Evolutionary conservation across 2,329 filamentous ascomycete genomes (phyloP).

Genomic region (Didymellaceae sp.): DNA sequence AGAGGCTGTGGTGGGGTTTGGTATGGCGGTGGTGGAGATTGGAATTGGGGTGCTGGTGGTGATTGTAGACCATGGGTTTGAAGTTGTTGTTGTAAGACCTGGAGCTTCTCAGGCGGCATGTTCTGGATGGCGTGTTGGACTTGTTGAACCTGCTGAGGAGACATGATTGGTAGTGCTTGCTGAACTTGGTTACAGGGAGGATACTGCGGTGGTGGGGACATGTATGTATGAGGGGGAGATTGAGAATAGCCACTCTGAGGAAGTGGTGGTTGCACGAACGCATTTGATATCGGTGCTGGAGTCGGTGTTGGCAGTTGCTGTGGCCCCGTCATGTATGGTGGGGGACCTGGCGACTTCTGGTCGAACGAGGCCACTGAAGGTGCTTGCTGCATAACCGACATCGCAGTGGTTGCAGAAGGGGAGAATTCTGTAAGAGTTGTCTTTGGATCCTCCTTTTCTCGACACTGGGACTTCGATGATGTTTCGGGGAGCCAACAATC

Average conservation of each 20-base stretch:
- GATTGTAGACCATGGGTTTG: constrained; percentile 23
- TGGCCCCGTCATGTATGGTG: constrained; percentile 28
- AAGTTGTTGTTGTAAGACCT: constrained; percentile 39
- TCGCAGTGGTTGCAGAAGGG: neutral
- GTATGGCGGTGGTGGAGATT: constrained; percentile 6
- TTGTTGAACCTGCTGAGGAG: constrained; percentile 38
- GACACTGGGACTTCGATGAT: too few species aligned
- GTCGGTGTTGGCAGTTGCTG: constrained; percentile 29
- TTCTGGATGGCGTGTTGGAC: constrained; percentile 38
- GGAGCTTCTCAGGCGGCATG: constrained; percentile 42
- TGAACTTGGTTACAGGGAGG: constrained; percentile 6
- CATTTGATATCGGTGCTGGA: constrained; percentile 22
- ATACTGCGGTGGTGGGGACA: constrained; percentile 3
- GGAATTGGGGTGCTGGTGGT: constrained; percentile 15
- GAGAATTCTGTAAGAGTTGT: too few species aligned
- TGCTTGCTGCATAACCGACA: constrained; percentile 24
- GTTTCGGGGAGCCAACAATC: neutral
- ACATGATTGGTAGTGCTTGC: constrained; percentile 33
- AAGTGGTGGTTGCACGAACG: constrained; percentile 18
- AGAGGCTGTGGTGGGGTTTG: constrained; percentile 24
- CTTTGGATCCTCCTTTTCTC: neutral
- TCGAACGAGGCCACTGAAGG: constrained; percentile 23
- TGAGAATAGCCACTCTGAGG: constrained; percentile 26
- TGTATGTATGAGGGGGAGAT: constrained; percentile 12
- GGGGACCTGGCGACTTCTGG: constrained; percentile 24